Evolutionary conservation across 768 basidiomycete genomes (phyloP).

Genomic region (Tubosaeta sp.): DNA sequence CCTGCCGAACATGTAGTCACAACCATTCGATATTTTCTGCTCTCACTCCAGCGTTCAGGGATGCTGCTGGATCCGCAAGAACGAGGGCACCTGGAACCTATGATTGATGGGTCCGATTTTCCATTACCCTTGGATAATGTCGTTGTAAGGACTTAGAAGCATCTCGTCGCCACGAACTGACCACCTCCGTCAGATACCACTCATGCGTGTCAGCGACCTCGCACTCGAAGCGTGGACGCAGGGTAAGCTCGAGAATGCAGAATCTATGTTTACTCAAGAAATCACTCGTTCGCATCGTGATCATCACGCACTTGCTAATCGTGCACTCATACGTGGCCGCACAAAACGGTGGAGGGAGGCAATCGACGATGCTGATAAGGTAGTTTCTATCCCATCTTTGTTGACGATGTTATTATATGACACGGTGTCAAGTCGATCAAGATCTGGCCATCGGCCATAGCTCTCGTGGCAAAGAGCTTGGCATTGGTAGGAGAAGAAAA

Average conservation of each 20-base stretch:
- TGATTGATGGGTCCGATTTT: too few relatives aligned
- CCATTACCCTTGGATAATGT: too few relatives aligned
- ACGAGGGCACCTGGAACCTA: conserved; percentile 22
- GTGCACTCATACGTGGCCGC: not conserved
- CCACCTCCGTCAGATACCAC: not conserved
- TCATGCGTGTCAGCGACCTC: not conserved
- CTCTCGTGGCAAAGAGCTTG: conserved; percentile 5
- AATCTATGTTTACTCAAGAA: conserved; percentile 3
- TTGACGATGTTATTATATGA: not conserved
- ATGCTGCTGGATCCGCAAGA: too few relatives aligned
- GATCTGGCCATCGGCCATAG: conserved; percentile 3
- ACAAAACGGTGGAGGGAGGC: conserved; percentile 2
- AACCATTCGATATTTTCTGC: too few relatives aligned
- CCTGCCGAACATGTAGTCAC: not conserved
- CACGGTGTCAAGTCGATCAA: conserved; percentile 1
- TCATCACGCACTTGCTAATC: conserved; percentile 4
- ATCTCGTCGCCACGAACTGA: not conserved
- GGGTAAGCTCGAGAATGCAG: conserved; percentile 7
- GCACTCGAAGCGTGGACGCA: conserved; percentile 1
- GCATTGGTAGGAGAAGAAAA: conserved; percentile 3
- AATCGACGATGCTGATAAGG: conserved; percentile 2
- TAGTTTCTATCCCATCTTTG: not conserved
- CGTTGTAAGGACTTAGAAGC: not conserved
- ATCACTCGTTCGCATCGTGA: not conserved
- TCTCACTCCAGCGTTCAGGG: too few relatives aligned